A percentile compares a stretch with the other conserved stretches of the same genome.
These are phyloP conservation scores for Calonectria henricotiae DNA, from an alignment of 2,329 filamentous ascomycete genomes.

Conservation along the genomic window DNA sequence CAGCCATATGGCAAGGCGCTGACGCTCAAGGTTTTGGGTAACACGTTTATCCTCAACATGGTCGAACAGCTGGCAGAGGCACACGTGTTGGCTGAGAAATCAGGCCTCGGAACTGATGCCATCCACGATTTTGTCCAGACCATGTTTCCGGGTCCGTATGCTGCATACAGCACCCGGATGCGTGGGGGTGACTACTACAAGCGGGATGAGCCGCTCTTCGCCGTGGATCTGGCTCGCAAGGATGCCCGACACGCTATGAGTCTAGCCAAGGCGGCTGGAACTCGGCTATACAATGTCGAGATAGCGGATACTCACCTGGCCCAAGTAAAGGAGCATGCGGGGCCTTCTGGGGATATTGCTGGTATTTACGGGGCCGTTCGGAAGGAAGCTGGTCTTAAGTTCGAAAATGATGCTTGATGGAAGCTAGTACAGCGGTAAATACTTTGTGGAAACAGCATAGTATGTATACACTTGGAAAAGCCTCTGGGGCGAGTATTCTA, in stretches of 20 bases:
- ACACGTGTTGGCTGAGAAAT: conserved; percentile 85
- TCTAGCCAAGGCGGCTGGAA: conserved; percentile 76
- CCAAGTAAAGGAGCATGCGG: conserved; percentile 78
- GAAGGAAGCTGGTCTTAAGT: conserved; percentile 81
- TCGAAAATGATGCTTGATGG: conserved; percentile 70
- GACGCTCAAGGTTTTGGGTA: conserved; percentile 86
- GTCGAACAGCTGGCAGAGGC: conserved; percentile 85
- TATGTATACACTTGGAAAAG: background rate
- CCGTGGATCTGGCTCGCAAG: conserved; percentile 86
- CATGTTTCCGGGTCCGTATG: conserved; percentile 84
- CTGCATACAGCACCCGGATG: conserved; percentile 84
- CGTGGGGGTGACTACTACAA: conserved; percentile 82
- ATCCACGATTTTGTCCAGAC: conserved; percentile 81
- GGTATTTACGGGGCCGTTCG: conserved; percentile 87
- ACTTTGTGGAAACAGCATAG: too few relatives aligned
- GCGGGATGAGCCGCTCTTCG: conserved; percentile 85
- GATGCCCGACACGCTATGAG: conserved; percentile 83
- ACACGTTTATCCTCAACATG: conserved; percentile 89
- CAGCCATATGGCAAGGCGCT: conserved; percentile 80
- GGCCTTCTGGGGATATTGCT: conserved; percentile 83
- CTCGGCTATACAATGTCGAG: conserved; percentile 76
- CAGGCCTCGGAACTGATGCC: conserved; percentile 79
- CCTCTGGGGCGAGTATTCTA: background rate
- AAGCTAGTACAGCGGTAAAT: background rate
- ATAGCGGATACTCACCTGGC: conserved; percentile 79